These are phyloP conservation scores for Fremontodendron californicum DNA, from an alignment of 345 rosid genomes.

Conservation along the genomic window DNA sequence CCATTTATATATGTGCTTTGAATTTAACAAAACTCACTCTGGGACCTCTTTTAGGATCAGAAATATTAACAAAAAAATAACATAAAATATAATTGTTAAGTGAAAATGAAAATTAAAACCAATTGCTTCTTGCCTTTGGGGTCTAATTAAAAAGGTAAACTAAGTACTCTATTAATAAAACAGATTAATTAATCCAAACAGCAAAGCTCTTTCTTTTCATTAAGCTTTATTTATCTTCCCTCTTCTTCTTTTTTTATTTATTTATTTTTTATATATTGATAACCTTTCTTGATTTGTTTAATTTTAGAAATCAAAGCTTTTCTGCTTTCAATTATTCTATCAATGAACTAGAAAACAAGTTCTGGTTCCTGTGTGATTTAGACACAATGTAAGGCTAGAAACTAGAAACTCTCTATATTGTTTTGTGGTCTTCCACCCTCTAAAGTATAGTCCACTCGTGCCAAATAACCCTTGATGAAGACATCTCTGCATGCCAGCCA, in stretches of 20 bases:
- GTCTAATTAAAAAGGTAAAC: neutral
- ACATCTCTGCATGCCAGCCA: neutral
- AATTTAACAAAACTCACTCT: slow-evolving; percentile 1
- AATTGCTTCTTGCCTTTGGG: neutral
- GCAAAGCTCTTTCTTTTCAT: neutral
- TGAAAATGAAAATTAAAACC: neutral
- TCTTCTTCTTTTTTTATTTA: too few species aligned
- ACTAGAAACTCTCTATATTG: neutral
- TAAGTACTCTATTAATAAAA: too few species aligned
- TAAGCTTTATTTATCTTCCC: neutral
- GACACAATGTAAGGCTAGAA: slow-evolving; percentile 11
- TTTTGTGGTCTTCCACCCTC: slow-evolving; percentile 1
- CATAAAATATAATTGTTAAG: neutral
- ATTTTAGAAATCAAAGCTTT: neutral
- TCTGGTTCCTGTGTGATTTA: neutral
- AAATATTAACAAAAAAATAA: neutral
- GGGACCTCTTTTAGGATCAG: neutral
- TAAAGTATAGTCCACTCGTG: slow-evolving; percentile 9
- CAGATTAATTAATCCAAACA: neutral
- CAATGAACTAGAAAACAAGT: neutral
- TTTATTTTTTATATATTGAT: neutral
- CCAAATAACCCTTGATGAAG: neutral
- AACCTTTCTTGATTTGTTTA: neutral
- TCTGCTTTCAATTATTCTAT: too few species aligned
- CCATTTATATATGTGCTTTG: neutral